phyloP scores from a whole-genome alignment of 164 flowering plant species.

The Nelumbo lutea region DNA sequence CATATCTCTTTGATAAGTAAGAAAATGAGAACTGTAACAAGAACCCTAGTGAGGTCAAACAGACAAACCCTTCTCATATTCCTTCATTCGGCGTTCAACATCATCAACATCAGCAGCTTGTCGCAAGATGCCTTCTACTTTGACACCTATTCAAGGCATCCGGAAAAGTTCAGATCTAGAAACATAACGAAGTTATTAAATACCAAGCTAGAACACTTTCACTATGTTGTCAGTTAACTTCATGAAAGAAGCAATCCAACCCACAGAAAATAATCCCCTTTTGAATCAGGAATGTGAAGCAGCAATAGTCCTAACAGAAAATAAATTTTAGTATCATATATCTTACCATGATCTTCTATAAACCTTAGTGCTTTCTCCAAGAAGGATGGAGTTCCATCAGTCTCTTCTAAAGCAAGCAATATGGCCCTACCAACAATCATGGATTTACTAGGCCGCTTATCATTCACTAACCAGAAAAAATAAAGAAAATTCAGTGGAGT shows the following conservation, averaged over 20 bases:
- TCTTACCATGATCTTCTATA: constrained; percentile 68
- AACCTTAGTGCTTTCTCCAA: constrained; percentile 82
- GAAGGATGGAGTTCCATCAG: constrained; percentile 85
- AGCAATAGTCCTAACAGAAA: background rate
- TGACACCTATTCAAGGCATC: constrained; percentile 50
- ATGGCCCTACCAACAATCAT: constrained; percentile 68
- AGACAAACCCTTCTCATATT: constrained; percentile 80
- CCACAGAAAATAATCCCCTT: background rate
- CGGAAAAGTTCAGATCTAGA: background rate
- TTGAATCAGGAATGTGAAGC: background rate
- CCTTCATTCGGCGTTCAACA: constrained; percentile 75
- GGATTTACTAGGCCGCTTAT: constrained; percentile 41
- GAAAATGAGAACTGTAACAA: background rate
- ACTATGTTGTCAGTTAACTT: background rate
- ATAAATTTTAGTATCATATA: background rate
- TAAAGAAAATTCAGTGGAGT: constrained; percentile 7
- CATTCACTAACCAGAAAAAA: constrained; percentile 32
- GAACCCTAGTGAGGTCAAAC: constrained; percentile 1
- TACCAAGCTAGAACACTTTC: background rate
- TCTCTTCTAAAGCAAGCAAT: constrained; percentile 81
- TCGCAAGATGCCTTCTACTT: constrained; percentile 88
- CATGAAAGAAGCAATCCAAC: background rate
- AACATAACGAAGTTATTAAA: background rate
- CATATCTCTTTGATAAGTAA: background rate
- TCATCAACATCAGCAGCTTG: constrained; percentile 98